These are phyloP conservation scores for Dacryopinax spathularia DNA, from an alignment of 768 basidiomycete species.

Conservation along the genomic window DNA sequence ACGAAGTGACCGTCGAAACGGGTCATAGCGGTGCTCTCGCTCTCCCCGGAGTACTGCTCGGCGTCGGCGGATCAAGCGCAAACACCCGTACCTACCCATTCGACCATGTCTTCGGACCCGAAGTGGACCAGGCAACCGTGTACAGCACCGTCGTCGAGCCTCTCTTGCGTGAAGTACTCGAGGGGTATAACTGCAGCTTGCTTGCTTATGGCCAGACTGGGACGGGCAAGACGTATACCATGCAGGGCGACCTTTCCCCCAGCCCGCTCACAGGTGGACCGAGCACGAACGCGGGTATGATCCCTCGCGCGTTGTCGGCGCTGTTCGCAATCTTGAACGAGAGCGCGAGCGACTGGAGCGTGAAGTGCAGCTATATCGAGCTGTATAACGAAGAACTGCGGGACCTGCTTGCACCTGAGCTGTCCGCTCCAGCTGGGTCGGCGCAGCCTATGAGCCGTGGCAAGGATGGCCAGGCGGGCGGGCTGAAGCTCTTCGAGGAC, in stretches of 20 bases:
- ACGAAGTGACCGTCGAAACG: conserved; percentile 69
- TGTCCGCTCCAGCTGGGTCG: conserved; percentile 49
- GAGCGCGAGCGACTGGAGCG: conserved; percentile 65
- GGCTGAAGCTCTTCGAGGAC: conserved; percentile 89
- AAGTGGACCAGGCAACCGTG: conserved; percentile 87
- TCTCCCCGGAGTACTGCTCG: conserved; percentile 41
- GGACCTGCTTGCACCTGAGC: conserved; percentile 74
- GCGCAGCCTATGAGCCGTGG: conserved; percentile 69
- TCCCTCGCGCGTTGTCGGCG: conserved; percentile 82
- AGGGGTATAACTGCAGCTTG: conserved; percentile 92
- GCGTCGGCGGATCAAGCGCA: not conserved
- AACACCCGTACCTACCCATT: conserved; percentile 74
- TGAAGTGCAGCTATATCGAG: conserved; percentile 88
- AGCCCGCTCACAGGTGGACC: conserved; percentile 73
- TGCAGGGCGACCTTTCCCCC: conserved; percentile 84
- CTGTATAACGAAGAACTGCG: conserved; percentile 97
- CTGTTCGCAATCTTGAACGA: conserved; percentile 80
- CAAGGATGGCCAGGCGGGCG: conserved; percentile 30
- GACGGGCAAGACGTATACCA: conserved; percentile 98
- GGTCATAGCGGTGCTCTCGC: conserved; percentile 60
- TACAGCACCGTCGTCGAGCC: conserved; percentile 89
- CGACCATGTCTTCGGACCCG: conserved; percentile 90
- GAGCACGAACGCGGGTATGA: conserved; percentile 82
- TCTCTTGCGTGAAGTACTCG: conserved; percentile 83
- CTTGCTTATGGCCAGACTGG: conserved; percentile 99